Evolutionary conservation across 805 yeast species (phyloP).

Genomic region (Yamadazyma akitaensis): DNA sequence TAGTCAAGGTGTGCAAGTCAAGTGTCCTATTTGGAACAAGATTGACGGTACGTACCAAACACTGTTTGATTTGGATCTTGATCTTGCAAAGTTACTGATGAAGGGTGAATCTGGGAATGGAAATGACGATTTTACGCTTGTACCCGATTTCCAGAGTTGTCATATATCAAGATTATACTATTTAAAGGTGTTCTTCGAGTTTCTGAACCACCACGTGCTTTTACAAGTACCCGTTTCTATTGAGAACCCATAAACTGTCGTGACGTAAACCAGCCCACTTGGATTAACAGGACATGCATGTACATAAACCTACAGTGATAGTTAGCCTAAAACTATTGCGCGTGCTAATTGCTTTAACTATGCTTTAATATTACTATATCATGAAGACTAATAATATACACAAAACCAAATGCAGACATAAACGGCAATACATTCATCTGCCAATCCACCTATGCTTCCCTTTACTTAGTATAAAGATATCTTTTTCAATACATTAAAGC

Average conservation of each 20-base stretch:
- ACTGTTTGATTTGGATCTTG: slow-evolving; percentile 1
- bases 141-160: slow-evolving; percentile 40
- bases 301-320: too few relatives aligned
- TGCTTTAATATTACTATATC: too few relatives aligned
- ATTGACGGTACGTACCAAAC: slow-evolving; percentile 10
- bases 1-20: slow-evolving; percentile 4
- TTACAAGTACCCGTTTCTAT: slow-evolving; percentile 31
- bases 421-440: too few relatives aligned
- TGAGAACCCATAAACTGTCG: neutral
- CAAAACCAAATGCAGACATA: too few relatives aligned
- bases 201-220: slow-evolving; percentile 20
- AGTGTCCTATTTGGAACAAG: slow-evolving; percentile 5
- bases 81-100: neutral
- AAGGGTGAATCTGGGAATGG: neutral
- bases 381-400: too few relatives aligned
- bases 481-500: too few relatives aligned
- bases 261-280: too few relatives aligned
- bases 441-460: too few relatives aligned
- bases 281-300: too few relatives aligned
- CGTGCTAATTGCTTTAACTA: too few relatives aligned
- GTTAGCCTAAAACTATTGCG: too few relatives aligned
- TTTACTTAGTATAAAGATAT: too few relatives aligned
- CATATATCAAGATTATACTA: slow-evolving; percentile 30
- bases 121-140: slow-evolving; percentile 25
- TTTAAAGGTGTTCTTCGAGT: slow-evolving; percentile 15